These are phyloP conservation scores for Eucommia ulmoides DNA, from an alignment of 257 asterid species.

Conservation along the genomic window DNA sequence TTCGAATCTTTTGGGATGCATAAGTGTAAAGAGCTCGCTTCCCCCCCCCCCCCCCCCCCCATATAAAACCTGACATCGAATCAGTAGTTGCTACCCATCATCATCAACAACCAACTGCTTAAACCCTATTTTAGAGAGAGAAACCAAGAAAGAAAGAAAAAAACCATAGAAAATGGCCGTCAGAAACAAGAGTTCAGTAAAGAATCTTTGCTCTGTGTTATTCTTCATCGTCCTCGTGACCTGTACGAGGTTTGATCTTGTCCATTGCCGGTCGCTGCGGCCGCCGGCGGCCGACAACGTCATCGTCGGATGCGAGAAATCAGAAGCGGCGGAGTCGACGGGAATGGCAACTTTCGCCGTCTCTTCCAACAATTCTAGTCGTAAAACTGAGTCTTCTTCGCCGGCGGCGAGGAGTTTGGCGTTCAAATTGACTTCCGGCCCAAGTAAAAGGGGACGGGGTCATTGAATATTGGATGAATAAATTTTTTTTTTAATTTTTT, in stretches of 20 bases:
- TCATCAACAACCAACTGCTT: conserved; percentile 12
- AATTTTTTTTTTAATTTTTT: no score
- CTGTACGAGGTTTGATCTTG: conserved; percentile 14
- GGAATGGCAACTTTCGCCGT: conserved; percentile 1
- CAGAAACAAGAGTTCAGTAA: conserved; percentile 10
- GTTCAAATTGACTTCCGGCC: conserved; percentile 50
- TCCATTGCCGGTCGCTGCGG: conserved; percentile 35
- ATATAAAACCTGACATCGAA: conserved; percentile 14
- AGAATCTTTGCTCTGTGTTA: conserved; percentile 6
- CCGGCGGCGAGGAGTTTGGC: conserved; percentile 21
- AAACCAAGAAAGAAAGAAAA: no score
- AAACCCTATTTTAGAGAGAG: neutral
- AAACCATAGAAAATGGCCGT: neutral
- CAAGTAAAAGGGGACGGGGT: conserved; percentile 71
- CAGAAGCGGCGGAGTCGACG: conserved; percentile 2
- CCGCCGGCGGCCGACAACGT: neutral
- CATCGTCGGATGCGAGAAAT: neutral
- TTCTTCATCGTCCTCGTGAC: conserved; percentile 11
- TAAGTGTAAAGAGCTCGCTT: no score
- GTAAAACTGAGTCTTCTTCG: no score
- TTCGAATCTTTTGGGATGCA: no score
- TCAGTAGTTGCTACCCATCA: conserved; percentile 2
- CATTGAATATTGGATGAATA: conserved; percentile 34
- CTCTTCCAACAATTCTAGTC: conserved; percentile 9
- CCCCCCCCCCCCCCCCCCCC: no score